Percentiles rank a stretch among this genome's conserved stretches.
phyloP scores from a whole-genome alignment of 805 yeast species.

The Ogataea henricii region DNA sequence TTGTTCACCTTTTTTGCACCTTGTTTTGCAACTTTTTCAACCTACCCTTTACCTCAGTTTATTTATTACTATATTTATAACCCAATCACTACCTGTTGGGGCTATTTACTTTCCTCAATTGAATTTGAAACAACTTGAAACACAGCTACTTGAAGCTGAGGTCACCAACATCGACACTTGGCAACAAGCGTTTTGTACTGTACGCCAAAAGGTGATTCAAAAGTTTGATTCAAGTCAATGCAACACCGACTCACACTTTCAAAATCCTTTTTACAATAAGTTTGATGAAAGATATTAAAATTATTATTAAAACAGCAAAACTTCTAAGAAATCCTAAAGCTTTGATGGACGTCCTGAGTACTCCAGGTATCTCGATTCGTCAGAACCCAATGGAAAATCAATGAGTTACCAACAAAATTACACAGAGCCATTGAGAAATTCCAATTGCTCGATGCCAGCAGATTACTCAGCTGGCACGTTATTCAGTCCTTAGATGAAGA shows the following conservation, averaged over 20 bases:
- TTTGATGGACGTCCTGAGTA: slow-evolving; percentile 21
- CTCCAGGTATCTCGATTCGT: slow-evolving; percentile 9
- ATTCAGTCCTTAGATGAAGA: slow-evolving; percentile 20
- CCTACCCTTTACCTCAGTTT: slow-evolving; percentile 6
- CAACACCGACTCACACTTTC: neutral
- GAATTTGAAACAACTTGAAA: too few relatives aligned
- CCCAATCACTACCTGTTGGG: too few relatives aligned
- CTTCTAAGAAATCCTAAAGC: slow-evolving; percentile 9
- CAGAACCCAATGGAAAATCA: neutral
- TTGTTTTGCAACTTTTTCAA: neutral
- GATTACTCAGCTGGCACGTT: neutral
- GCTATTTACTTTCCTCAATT: too few relatives aligned
- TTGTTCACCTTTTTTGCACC: neutral
- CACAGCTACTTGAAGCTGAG: too few relatives aligned
- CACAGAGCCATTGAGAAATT: slow-evolving; percentile 5
- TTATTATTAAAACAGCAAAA: slow-evolving; percentile 8
- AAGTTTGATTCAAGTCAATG: too few relatives aligned
- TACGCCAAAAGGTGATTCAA: too few relatives aligned
- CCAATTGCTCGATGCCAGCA: slow-evolving; percentile 1
- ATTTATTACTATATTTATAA: slow-evolving; percentile 3
- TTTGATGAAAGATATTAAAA: neutral
- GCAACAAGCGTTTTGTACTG: too few relatives aligned
- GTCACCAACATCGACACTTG: too few relatives aligned
- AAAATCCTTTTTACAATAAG: neutral
- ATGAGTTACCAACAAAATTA: neutral